Evolutionary conservation across 306 rosid species (phyloP).

Genomic region (Quercus aquifolioides): DNA sequence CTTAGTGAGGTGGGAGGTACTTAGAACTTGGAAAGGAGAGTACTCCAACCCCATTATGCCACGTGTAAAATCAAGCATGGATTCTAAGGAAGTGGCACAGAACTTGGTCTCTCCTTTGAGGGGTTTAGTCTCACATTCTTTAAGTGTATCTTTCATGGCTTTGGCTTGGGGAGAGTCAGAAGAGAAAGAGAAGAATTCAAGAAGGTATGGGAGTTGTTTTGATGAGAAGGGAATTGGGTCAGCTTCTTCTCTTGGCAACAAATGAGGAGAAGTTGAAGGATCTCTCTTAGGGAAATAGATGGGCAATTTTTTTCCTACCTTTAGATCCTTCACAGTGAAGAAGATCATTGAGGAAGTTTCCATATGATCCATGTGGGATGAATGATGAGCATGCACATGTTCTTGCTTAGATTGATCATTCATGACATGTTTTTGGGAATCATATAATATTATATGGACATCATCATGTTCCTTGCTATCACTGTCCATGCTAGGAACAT

Average conservation of each 20-base stretch:
- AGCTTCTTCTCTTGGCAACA: constrained; percentile 44
- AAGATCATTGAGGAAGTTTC: constrained; percentile 59
- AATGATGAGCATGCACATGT: constrained; percentile 2
- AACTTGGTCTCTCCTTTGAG: constrained; percentile 64
- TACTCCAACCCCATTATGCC: constrained; percentile 29
- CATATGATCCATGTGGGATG: constrained; percentile 29
- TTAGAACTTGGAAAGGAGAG: constrained; percentile 23
- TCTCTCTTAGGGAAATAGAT: constrained; percentile 66
- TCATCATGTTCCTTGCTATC: background rate
- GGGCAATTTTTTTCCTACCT: constrained; percentile 51
- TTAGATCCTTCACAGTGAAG: constrained; percentile 56
- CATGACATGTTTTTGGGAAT: background rate
- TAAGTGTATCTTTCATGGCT: constrained; percentile 61
- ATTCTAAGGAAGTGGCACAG: constrained; percentile 75
- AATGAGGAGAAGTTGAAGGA: constrained; percentile 51
- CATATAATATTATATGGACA: background rate
- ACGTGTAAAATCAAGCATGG: constrained; percentile 56
- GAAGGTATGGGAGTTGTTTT: constrained; percentile 45
- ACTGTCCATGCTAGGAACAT: too few relatives aligned
- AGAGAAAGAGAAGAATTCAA: constrained; percentile 45
- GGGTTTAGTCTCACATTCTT: constrained; percentile 57
- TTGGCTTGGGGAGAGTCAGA: constrained; percentile 57
- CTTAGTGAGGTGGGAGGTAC: constrained; percentile 45
- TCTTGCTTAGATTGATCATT: background rate
- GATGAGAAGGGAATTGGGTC: constrained; percentile 62